phyloP scores from a whole-genome alignment of 345 rosid genomes.

The thale cress (Arabidopsis thaliana) region TAIR10.1 NC_003071.7:16062501-16063000 shows the following conservation, averaged over 20 bases:
- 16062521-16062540: conserved; percentile 43
- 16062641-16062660: not conserved
- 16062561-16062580: conserved; percentile 50
- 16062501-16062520: conserved; percentile 18
- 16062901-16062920: not conserved
- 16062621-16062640: conserved; percentile 1
- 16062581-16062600: conserved; percentile 42
- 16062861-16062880: too few relatives aligned
- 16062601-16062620: conserved; percentile 32
- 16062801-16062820: not conserved
- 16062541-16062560: conserved; percentile 47
- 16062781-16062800: not conserved
- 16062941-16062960: conserved; percentile 13
- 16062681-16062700: conserved; percentile 25
- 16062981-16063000: not conserved
- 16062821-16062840: not conserved
- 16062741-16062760: not conserved
- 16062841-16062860: not conserved
- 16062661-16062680: not conserved
- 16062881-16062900: not conserved
- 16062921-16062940: not conserved
- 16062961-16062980: not conserved
- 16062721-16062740: conserved; percentile 2
- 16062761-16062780: conserved; percentile 7
- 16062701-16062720: conserved; percentile 30